phyloP scores from a whole-genome alignment of 768 basidiomycete species.

The Tylopilus balloui region DNA sequence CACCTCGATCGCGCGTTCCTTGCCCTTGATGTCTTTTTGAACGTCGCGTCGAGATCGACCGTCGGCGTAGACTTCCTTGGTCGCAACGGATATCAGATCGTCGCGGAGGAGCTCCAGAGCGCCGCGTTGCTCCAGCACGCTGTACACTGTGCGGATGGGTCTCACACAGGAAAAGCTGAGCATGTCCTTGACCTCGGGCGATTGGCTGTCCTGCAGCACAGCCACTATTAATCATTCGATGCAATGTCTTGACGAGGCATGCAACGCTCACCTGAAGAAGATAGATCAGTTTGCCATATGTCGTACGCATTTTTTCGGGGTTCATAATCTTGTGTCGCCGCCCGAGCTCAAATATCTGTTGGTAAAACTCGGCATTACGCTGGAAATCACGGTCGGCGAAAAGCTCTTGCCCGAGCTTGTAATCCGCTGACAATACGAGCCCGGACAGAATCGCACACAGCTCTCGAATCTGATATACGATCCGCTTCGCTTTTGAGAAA shows the following conservation, averaged over 20 bases:
- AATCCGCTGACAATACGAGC: conserved; percentile 75
- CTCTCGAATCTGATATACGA: conserved; percentile 82
- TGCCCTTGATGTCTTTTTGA: conserved; percentile 77
- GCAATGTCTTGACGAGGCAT: neutral
- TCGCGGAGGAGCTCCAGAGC: conserved; percentile 70
- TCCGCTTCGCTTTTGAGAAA: conserved; percentile 79
- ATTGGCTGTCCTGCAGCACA: conserved; percentile 70
- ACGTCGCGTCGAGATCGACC: conserved; percentile 68
- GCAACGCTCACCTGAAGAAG: conserved; percentile 59
- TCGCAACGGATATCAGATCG: conserved; percentile 69
- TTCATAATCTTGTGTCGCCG: conserved; percentile 89
- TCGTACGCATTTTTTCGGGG: conserved; percentile 86
- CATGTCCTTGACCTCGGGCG: conserved; percentile 74
- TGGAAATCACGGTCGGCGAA: conserved; percentile 80
- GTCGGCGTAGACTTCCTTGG: conserved; percentile 78
- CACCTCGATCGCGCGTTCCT: conserved; percentile 80
- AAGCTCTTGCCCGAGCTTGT: conserved; percentile 84
- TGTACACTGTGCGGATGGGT: conserved; percentile 72
- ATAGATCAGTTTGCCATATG: conserved; percentile 84
- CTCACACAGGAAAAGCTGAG: conserved; percentile 74
- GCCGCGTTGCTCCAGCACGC: conserved; percentile 58
- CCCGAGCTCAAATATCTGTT: conserved; percentile 76
- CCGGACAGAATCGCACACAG: conserved; percentile 87
- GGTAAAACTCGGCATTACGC: conserved; percentile 75
- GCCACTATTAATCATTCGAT: neutral